Percentiles rank a stretch among this genome's conserved stretches.
phyloP scores from a whole-genome alignment of 805 yeast genomes.

The Kodamaea neixiangensis region DNA sequence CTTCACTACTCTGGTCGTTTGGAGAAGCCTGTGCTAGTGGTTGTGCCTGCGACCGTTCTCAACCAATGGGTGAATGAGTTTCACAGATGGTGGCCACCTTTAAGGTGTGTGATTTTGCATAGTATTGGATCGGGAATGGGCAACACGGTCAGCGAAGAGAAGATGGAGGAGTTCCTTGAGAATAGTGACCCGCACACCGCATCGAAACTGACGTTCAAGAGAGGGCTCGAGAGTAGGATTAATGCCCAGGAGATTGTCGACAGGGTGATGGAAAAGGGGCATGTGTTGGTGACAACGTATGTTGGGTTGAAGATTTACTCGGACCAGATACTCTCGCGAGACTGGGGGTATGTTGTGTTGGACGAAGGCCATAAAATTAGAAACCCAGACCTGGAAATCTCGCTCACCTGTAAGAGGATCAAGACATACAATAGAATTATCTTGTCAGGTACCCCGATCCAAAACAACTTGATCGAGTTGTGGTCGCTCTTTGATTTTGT shows the following conservation, averaged over 20 bases:
- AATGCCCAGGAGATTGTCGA: conserved; percentile 53
- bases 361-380: conserved; percentile 98
- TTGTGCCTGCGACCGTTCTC: conserved; percentile 96
- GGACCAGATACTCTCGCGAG: conserved; percentile 56
- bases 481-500: conserved; percentile 97
- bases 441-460: conserved; percentile 95
- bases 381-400: conserved; percentile 88
- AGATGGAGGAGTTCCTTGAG: conserved; percentile 53
- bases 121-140: conserved; percentile 89
- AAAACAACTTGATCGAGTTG: conserved; percentile 84
- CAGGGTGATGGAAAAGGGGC: conserved; percentile 67
- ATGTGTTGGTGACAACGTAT: conserved; percentile 87
- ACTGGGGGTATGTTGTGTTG: conserved; percentile 88
- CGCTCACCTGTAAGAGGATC: conserved; percentile 80
- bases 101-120: conserved; percentile 82
- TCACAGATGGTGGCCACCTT: conserved; percentile 98
- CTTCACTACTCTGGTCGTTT: conserved; percentile 78
- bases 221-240: conserved; percentile 32
- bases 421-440: conserved; percentile 85
- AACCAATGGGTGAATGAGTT: conserved; percentile 97
- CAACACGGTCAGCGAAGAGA: conserved; percentile 36
- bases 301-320: conserved; percentile 78
- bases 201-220: conserved; percentile 15
- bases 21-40: conserved; percentile 77
- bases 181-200: conserved; percentile 38